phyloP scores from a whole-genome alignment of 208 protist species.

The Entamoeba nuttalli region DNA sequence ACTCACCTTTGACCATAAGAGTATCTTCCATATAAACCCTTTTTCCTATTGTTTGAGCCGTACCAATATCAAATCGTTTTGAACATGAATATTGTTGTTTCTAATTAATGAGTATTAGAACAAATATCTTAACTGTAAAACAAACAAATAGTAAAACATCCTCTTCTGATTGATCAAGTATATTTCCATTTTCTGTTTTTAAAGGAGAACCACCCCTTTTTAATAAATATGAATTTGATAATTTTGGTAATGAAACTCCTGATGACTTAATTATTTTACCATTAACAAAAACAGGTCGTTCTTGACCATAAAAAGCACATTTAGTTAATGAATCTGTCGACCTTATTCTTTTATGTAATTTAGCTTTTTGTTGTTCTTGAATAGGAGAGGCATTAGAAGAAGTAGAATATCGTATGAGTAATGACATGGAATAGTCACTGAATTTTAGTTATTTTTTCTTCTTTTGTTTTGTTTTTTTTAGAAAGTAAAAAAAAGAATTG shows the following conservation, averaged over 20 bases:
- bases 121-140: neutral
- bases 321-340: neutral
- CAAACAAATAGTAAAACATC: neutral
- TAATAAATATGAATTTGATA: neutral
- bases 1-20: neutral
- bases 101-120: neutral
- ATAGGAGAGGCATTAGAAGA: too few species aligned
- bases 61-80: neutral
- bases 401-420: too few species aligned
- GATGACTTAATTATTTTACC: neutral
- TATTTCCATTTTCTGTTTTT: neutral
- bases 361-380: too few species aligned
- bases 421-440: too few species aligned
- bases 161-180: neutral
- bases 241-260: neutral
- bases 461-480: too few species aligned
- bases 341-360: neutral
- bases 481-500: too few species aligned
- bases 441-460: too few species aligned
- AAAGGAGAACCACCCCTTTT: neutral
- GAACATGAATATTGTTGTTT: neutral
- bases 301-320: neutral
- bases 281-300: neutral
- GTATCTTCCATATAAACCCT: neutral
- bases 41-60: neutral